phyloP scores from a whole-genome alignment of 176 grass and related monocot species.

The Musa beccarii region DNA sequence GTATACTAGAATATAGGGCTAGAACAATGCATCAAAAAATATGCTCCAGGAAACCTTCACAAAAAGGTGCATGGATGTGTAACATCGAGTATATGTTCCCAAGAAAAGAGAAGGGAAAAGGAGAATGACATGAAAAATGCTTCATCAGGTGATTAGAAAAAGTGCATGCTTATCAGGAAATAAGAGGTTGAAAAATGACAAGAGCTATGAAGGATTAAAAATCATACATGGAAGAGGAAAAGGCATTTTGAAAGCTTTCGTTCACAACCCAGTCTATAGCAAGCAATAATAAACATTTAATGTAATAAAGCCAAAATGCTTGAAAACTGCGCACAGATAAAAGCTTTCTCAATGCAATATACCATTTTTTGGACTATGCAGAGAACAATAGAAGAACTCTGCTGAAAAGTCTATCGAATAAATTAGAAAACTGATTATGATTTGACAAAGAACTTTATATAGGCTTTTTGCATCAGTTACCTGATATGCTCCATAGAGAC shows the following conservation, averaged over 20 bases:
- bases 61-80: too few relatives aligned
- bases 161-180: background rate
- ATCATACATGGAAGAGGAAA: too few relatives aligned
- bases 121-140: background rate
- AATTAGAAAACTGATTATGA: too few relatives aligned
- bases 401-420: too few relatives aligned
- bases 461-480: conserved; percentile 23
- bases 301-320: too few relatives aligned
- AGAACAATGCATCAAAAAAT: background rate
- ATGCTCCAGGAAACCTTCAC: too few relatives aligned
- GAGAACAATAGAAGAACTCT: background rate
- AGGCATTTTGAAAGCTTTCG: too few relatives aligned
- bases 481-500: conserved; percentile 97
- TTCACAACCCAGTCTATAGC: too few relatives aligned
- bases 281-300: too few relatives aligned
- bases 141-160: background rate
- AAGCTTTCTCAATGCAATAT: background rate
- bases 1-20: background rate
- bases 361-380: background rate
- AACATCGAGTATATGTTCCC: too few relatives aligned
- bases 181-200: background rate
- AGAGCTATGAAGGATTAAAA: background rate
- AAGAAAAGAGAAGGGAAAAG: background rate
- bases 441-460: background rate
- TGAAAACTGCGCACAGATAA: background rate